These are phyloP conservation scores for Arabidopsis arenosa DNA, from an alignment of 345 rosid genomes.

Conservation along the genomic window DNA sequence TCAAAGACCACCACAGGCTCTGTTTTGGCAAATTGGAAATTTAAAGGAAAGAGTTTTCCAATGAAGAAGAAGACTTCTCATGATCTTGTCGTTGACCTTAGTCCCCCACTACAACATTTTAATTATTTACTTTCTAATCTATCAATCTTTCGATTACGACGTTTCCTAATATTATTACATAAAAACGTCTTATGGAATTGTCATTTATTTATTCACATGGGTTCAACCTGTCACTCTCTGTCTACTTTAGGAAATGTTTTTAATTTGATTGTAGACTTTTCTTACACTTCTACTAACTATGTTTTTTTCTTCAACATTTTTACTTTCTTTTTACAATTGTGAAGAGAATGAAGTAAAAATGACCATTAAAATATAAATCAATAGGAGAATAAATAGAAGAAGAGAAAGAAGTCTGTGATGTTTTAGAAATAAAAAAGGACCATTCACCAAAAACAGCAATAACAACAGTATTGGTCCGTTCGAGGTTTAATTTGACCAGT, in stretches of 20 bases:
- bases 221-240: constrained; percentile 38
- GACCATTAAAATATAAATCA: not conserved
- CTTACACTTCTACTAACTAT: constrained; percentile 40
- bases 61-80: constrained; percentile 44
- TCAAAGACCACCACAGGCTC: constrained; percentile 22
- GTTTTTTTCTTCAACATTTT: not conserved
- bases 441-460: constrained; percentile 46
- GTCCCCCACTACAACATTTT: constrained; percentile 29
- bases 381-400: not conserved
- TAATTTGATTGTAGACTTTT: constrained; percentile 37
- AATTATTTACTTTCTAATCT: not conserved
- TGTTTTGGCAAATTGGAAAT: constrained; percentile 29
- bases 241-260: constrained; percentile 40
- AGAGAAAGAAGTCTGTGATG: constrained; percentile 26
- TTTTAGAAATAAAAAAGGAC: constrained; percentile 38
- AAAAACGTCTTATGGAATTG: constrained; percentile 25
- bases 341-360: not conserved
- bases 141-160: constrained; percentile 35
- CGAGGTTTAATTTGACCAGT: constrained; percentile 47
- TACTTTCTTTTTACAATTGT: not conserved
- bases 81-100: constrained; percentile 42
- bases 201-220: constrained; percentile 34
- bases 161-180: constrained; percentile 13
- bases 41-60: constrained; percentile 40
- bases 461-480: constrained; percentile 45